These are phyloP conservation scores for Crithidia bombi DNA, from an alignment of 208 protist species.

Conservation along the genomic window DNA sequence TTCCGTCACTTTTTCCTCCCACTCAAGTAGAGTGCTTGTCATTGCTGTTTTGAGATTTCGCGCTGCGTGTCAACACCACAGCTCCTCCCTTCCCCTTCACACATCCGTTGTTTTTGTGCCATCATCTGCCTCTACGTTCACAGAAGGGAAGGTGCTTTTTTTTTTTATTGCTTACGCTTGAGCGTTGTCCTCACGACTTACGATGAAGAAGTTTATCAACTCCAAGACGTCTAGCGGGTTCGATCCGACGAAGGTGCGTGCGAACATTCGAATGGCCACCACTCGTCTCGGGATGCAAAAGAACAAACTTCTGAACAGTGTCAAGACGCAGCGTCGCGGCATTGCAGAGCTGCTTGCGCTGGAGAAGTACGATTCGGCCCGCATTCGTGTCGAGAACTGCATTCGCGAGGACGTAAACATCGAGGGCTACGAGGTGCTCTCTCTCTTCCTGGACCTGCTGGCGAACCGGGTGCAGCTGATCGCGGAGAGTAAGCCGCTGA, in stretches of 20 bases:
- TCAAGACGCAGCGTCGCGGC: constrained; percentile 83
- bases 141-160: background rate
- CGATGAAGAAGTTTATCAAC: constrained; percentile 55
- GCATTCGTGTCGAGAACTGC: constrained; percentile 86
- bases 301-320: constrained; percentile 88
- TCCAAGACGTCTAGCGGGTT: constrained; percentile 47
- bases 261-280: constrained; percentile 82
- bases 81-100: constrained; percentile 1
- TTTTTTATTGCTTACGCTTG: background rate
- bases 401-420: constrained; percentile 91
- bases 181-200: background rate
- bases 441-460: constrained; percentile 87
- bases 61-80: too few relatives aligned
- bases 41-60: too few relatives aligned
- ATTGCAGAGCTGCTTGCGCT: constrained; percentile 86
- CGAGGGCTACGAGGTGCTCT: constrained; percentile 85
- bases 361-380: constrained; percentile 92
- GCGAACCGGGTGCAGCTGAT: constrained; percentile 84
- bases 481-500: constrained; percentile 63
- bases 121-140: too few relatives aligned
- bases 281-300: constrained; percentile 88
- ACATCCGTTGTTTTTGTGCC: background rate
- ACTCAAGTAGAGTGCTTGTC: too few relatives aligned
- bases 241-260: constrained; percentile 73
- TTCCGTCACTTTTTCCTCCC: background rate